Base-by-base conservation (phyloP, 768 basidiomycete species). In the Rhizopogon vinicolor region DNA sequence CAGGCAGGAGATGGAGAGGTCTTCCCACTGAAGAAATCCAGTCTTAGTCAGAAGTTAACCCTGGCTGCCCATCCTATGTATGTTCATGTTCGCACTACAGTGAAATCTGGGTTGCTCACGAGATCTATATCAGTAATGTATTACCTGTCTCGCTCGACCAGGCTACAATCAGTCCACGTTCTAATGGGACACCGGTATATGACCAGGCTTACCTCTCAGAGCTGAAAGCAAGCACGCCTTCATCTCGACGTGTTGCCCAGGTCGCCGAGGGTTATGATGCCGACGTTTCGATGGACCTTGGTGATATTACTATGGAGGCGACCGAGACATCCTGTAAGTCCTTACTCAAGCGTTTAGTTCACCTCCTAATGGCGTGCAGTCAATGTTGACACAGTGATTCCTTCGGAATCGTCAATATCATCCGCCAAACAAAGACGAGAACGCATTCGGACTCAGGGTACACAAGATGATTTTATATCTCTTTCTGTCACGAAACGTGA, bases 21-120 rank as follows among this genome's bases (percentile, higher is more conserved):
- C 0, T 92, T 93, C 66, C 78, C 88, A 73, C 74, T 93, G 16
- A 93, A 91, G 68, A 93, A 91, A 71, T 91, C 89, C 2, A 86
- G 68, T 52, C 74, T 93, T 43, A 92, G 90, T 63, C 74, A 75
- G 58, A 89, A 87, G 60, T 64, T 89, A 58, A 64, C 81, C 2
- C 68, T 87, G 41, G 80, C 81, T 13, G 78, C 74, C 45, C 79
- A 79, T 67, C 75, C 84, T 51, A 73, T 80, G 81, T 84, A 53
- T 52, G 70, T 65, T 19, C 10, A 44, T 55, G 28, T 40, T 33
- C 22, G 19, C 35, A n/a, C 5, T 31, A 13, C 10, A 12, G 45
- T n/a, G 40, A 40, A 49, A 48, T 7, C 13, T 28, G 33, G 57
- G 62, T 25, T 65, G 51, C 35, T 57, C 45, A 59, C 61, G 29